Conservation (phyloP, 352 stramenopile species). For the Phytophthora capsici region DNA sequence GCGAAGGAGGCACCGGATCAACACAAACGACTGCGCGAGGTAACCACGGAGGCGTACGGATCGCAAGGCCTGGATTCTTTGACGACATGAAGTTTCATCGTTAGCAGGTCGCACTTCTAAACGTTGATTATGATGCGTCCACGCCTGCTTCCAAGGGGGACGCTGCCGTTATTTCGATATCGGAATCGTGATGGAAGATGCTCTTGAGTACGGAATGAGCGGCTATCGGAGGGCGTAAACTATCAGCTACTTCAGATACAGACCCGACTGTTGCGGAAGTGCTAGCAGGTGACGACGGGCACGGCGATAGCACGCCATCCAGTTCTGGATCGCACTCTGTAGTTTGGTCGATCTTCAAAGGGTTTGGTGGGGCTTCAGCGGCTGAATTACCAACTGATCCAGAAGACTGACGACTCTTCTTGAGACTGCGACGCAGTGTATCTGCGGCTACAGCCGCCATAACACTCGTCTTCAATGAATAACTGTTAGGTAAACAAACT, state of each 20-base stretch:
- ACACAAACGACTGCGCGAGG: conserved; percentile 32
- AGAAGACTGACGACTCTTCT: conserved; percentile 46
- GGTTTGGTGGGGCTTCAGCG: not conserved
- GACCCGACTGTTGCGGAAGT: conserved; percentile 13
- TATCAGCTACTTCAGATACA: not conserved
- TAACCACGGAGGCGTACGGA: conserved; percentile 71
- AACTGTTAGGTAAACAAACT: not conserved
- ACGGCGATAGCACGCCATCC: conserved; percentile 10
- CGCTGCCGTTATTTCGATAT: conserved; percentile 2
- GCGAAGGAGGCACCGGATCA: conserved; percentile 60
- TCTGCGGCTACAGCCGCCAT: conserved; percentile 63
- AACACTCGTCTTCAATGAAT: conserved; percentile 51
- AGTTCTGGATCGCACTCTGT: not conserved
- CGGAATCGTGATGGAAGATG: conserved; percentile 28
- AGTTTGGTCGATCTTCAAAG: not conserved
- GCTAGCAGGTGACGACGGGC: conserved; percentile 24
- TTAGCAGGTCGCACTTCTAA: conserved; percentile 25
- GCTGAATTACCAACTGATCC: conserved; percentile 8
- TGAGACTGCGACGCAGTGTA: conserved; percentile 55
- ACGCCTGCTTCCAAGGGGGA: not conserved
- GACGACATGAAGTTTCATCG: conserved; percentile 78
- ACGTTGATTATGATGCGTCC: conserved; percentile 18
- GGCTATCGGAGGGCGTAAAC: not conserved
- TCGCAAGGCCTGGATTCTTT: conserved; percentile 71
- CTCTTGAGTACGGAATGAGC: conserved; percentile 39